Percentiles rank a stretch among this genome's conserved stretches.
These are phyloP conservation scores for Lodderomyces parapsilosis DNA, from an alignment of 1,139 yeast genomes.

Conservation along the genomic window DNA sequence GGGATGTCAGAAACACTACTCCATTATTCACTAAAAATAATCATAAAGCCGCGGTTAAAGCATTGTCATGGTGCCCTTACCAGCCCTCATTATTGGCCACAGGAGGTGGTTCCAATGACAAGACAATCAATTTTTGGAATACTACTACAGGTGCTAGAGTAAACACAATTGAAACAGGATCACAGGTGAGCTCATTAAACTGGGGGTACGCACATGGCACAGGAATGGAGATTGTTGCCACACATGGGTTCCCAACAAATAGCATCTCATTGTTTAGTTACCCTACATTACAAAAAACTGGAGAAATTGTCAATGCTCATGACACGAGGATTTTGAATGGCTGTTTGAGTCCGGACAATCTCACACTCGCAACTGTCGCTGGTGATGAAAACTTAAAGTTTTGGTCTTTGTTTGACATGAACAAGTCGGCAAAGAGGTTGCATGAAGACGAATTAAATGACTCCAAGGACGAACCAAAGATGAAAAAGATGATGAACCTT, in stretches of 20 bases:
- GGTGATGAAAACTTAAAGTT: constrained; percentile 96
- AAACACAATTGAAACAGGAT: constrained; percentile 86
- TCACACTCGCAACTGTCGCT: constrained; percentile 90
- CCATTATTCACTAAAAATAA: constrained; percentile 77
- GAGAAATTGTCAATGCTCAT: constrained; percentile 84
- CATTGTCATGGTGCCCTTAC: constrained; percentile 93
- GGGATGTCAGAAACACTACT: constrained; percentile 70
- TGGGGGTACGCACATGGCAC: constrained; percentile 82
- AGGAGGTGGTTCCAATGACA: constrained; percentile 95
- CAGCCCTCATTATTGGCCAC: constrained; percentile 82
- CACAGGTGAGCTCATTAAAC: constrained; percentile 87
- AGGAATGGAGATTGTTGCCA: constrained; percentile 84
- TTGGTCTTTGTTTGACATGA: constrained; percentile 82
- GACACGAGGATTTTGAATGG: constrained; percentile 86
- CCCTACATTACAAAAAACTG: constrained; percentile 84
- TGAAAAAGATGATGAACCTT: constrained; percentile 18
- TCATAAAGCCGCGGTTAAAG: constrained; percentile 95
- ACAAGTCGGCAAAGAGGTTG: constrained; percentile 31
- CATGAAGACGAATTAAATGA: constrained; percentile 12
- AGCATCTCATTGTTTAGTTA: constrained; percentile 81
- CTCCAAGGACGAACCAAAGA: constrained; percentile 18
- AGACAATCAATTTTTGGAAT: constrained; percentile 93
- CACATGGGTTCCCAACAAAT: constrained; percentile 93
- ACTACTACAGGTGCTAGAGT: constrained; percentile 86
- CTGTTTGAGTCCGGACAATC: constrained; percentile 84